phyloP scores from a whole-genome alignment of 257 asterid species.

The Solanum corneliomulleri region DNA sequence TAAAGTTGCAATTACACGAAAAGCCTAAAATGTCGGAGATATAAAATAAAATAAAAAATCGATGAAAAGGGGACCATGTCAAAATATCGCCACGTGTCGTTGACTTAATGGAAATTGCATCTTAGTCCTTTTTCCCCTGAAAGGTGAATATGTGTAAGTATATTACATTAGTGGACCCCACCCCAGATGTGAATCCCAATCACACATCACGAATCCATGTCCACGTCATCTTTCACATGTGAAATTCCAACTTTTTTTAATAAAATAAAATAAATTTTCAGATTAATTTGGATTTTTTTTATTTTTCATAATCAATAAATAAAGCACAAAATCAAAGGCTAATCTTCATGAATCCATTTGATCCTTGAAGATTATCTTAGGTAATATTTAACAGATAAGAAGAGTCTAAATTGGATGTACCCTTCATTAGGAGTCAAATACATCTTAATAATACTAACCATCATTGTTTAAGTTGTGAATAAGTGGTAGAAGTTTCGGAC shows the following conservation, averaged over 20 bases:
- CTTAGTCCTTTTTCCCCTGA: background rate
- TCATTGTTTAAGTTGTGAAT: background rate
- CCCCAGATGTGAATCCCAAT: background rate
- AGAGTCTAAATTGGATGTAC: background rate
- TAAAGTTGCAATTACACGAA: too few relatives aligned
- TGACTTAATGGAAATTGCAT: background rate
- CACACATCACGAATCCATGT: background rate
- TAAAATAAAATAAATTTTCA: too few relatives aligned
- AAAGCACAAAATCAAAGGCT: background rate
- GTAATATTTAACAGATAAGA: background rate
- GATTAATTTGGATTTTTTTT: background rate
- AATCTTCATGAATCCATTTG: background rate
- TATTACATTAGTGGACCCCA: conserved; percentile 1
- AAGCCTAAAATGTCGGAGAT: too few relatives aligned
- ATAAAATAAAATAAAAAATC: background rate
- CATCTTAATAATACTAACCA: background rate
- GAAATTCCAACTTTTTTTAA: background rate
- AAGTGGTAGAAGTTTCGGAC: background rate
- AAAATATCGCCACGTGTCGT: conserved; percentile 14
- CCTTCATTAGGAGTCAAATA: background rate
- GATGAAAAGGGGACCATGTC: background rate
- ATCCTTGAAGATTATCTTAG: background rate
- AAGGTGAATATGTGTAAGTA: background rate
- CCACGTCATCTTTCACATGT: background rate
- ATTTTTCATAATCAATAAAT: background rate